Conservation (phyloP, 2,329 filamentous ascomycete genomes). For the Ophiostoma tasmaniense region DNA sequence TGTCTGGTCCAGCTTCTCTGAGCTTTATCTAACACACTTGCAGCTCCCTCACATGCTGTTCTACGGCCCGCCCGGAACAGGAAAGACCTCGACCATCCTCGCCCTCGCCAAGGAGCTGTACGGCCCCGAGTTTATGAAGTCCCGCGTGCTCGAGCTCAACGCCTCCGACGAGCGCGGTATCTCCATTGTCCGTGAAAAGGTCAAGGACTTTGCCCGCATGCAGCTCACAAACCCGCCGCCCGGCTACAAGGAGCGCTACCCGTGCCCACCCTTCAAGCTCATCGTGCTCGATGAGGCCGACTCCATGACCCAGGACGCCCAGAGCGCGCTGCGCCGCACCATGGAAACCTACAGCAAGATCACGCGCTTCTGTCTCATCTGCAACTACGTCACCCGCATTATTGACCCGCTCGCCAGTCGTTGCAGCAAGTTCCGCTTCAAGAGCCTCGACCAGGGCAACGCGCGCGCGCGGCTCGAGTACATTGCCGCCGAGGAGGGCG, state of each 20-base stretch:
- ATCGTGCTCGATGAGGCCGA: conserved; percentile 98
- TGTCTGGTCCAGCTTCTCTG: background rate
- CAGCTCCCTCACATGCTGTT: conserved; percentile 97
- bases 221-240: conserved; percentile 77
- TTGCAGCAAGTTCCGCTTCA: conserved; percentile 97
- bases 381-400: conserved; percentile 97
- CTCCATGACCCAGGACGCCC: conserved; percentile 97
- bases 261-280: conserved; percentile 97
- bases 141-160: conserved; percentile 96
- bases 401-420: conserved; percentile 91
- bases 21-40: background rate
- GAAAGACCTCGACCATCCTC: conserved; percentile 96
- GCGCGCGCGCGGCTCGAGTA: conserved; percentile 69
- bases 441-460: conserved; percentile 82
- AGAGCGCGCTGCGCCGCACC: conserved; percentile 81
- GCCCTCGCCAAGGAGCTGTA: conserved; percentile 96
- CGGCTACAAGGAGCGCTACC: conserved; percentile 62
- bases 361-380: conserved; percentile 93
- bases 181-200: conserved; percentile 90
- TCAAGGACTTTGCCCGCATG: conserved; percentile 96
- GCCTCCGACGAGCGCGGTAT: conserved; percentile 98
- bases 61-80: conserved; percentile 93
- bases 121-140: conserved; percentile 85
- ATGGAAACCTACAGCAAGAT: conserved; percentile 99
- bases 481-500: conserved; percentile 72